Evolutionary conservation across 2,329 filamentous ascomycete species (phyloP).

Genomic region (Calycina herbarum): DNA sequence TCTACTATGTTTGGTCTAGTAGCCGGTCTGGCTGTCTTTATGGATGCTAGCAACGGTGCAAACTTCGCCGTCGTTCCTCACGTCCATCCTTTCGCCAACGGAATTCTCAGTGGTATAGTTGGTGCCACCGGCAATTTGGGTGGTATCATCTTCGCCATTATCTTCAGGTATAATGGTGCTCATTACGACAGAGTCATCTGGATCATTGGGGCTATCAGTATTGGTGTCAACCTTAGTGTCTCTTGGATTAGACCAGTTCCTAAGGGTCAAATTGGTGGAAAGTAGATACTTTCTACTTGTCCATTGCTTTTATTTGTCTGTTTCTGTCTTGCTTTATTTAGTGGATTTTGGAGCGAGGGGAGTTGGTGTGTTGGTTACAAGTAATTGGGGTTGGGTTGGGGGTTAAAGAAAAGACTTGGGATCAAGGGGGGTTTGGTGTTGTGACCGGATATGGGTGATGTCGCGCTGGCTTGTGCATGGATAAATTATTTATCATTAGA

Average conservation of each 20-base stretch:
- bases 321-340: background rate
- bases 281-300: background rate
- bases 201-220: slow-evolving; percentile 75
- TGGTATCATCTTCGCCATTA: slow-evolving; percentile 77
- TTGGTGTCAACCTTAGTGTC: slow-evolving; percentile 66
- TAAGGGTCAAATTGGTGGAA: slow-evolving; percentile 36
- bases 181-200: slow-evolving; percentile 71
- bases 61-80: slow-evolving; percentile 60
- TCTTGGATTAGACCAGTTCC: slow-evolving; percentile 60
- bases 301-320: background rate
- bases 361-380: background rate
- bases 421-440: background rate
- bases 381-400: background rate
- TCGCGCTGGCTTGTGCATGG: no score
- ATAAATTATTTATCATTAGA: no score
- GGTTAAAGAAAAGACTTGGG: background rate
- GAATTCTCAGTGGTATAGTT: slow-evolving; percentile 69
- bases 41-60: slow-evolving; percentile 69
- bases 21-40: slow-evolving; percentile 73
- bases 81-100: slow-evolving; percentile 56
- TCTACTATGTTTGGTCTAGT: slow-evolving; percentile 73
- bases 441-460: no score
- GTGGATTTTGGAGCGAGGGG: background rate
- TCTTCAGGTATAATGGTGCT: slow-evolving; percentile 71
- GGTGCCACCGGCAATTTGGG: slow-evolving; percentile 81